These are phyloP conservation scores for Xylariaceae sp. DNA, from an alignment of 2,329 filamentous ascomycete species.

Conservation along the genomic window DNA sequence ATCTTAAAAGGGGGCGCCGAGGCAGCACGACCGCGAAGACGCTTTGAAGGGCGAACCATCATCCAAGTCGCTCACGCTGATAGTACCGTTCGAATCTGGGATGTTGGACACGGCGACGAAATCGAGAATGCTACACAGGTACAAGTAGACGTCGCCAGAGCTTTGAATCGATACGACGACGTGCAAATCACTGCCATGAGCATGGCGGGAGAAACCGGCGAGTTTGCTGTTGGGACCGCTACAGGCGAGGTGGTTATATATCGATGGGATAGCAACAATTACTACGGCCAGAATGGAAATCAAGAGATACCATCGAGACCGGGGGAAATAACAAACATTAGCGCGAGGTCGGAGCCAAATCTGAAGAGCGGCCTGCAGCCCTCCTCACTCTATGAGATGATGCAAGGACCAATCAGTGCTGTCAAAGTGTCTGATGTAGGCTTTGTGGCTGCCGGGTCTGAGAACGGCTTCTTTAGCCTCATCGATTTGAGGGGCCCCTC, in stretches of 20 bases:
- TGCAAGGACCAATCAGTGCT: slow-evolving; percentile 76
- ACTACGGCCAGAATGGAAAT: slow-evolving; percentile 62
- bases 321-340: slow-evolving; percentile 73
- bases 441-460: slow-evolving; percentile 84
- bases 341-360: slow-evolving; percentile 64
- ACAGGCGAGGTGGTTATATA: slow-evolving; percentile 86
- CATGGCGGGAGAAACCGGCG: slow-evolving; percentile 75
- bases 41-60: slow-evolving; percentile 80
- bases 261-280: slow-evolving; percentile 79
- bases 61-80: slow-evolving; percentile 87
- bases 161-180: slow-evolving; percentile 74
- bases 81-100: slow-evolving; percentile 89
- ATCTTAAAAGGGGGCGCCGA: slow-evolving; percentile 78
- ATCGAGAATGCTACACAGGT: slow-evolving; percentile 81
- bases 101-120: slow-evolving; percentile 86
- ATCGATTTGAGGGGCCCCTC: slow-evolving; percentile 85
- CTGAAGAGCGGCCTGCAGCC: slow-evolving; percentile 82
- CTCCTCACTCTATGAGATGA: slow-evolving; percentile 76
- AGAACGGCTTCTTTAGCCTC: slow-evolving; percentile 75
- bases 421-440: slow-evolving; percentile 87
- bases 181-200: slow-evolving; percentile 77
- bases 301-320: slow-evolving; percentile 56
- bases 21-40: slow-evolving; percentile 64
- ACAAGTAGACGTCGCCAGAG: slow-evolving; percentile 82
- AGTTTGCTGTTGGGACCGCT: slow-evolving; percentile 77